Evolutionary conservation across 495 filamentous ascomycete genomes (phyloP), one percentile per base, ranked within the genome.

Genomic region (Podospora fimiseda): DNA sequence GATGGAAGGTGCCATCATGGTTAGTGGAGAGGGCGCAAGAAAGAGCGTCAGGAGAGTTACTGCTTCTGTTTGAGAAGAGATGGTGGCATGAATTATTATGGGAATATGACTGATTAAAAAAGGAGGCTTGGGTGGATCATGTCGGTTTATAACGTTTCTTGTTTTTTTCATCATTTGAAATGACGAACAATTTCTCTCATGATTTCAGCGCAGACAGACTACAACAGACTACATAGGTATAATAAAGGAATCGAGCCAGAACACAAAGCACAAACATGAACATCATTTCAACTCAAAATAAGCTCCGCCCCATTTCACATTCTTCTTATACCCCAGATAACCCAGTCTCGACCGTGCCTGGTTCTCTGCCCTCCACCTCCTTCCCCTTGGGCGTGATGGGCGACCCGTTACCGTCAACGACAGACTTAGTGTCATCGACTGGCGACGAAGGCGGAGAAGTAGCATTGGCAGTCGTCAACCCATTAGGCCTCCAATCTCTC

Each of bases 21-120:
- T 97, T 37, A 77, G 75, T 41, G 94, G 94, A 3, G 92, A 97
- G 60, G 93, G 92, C 9, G 73, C 85, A 18, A 82, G 92, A 60
- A 89, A 81, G 73, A 87, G 69, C 53, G 87, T 98, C 53, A 82
- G 92, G 64, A 84, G 90, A 61, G 80, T 92, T 51, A 85, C 74
- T 18, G 66, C 66, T 30, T 66, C 66, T 52, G 65, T 68, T 45
- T 76, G 50, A 65, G 24, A 20, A 23, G 14, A 16, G 27, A 15
- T 21, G 41, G 18, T 43, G 18, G 44, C 21, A 57, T 44, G 20
- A 38, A 52, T 18, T 38, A 15, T 9, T 14, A 33, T 1, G 33
- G 21, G 9, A 14, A 14, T 41, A 21, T 33, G 27, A 33, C 5
- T 5, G 27, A 33, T 33, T 5, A 11, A 6, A 33, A 33, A 55